Conservation (phyloP, 2,329 filamentous ascomycete genomes). For the Ilyonectria mors-panacis region DNA sequence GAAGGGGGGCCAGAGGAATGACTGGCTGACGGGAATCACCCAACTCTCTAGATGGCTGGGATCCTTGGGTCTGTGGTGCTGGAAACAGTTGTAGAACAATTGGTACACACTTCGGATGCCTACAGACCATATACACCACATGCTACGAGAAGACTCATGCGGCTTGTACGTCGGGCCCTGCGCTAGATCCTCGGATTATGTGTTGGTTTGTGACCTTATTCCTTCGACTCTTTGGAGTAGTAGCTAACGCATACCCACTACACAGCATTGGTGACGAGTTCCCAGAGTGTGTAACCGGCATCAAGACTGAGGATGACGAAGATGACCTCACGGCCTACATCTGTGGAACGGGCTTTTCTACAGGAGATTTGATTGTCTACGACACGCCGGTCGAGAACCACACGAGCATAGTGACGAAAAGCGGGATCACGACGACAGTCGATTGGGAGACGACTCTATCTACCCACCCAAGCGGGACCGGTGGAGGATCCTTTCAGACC, state of each 20-base stretch:
- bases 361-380: neutral
- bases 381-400: neutral
- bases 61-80: neutral
- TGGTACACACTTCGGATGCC: conserved; percentile 2
- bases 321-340: conserved; percentile 6
- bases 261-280: neutral
- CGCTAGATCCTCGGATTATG: neutral
- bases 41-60: neutral
- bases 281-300: conserved; percentile 9
- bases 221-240: neutral
- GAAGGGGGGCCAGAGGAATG: too few relatives aligned
- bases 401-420: conserved; percentile 7
- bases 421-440: neutral
- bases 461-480: neutral
- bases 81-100: neutral
- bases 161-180: neutral
- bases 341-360: neutral
- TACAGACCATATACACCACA: neutral
- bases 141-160: neutral
- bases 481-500: neutral
- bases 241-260: neutral
- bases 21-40: neutral
- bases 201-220: conserved; percentile 9
- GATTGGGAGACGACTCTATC: neutral
- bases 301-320: conserved; percentile 6